Percentiles rank a stretch among this genome's conserved stretches.
phyloP scores from a whole-genome alignment of 2,329 filamentous ascomycete genomes.

The Epichloe hybrida region DNA sequence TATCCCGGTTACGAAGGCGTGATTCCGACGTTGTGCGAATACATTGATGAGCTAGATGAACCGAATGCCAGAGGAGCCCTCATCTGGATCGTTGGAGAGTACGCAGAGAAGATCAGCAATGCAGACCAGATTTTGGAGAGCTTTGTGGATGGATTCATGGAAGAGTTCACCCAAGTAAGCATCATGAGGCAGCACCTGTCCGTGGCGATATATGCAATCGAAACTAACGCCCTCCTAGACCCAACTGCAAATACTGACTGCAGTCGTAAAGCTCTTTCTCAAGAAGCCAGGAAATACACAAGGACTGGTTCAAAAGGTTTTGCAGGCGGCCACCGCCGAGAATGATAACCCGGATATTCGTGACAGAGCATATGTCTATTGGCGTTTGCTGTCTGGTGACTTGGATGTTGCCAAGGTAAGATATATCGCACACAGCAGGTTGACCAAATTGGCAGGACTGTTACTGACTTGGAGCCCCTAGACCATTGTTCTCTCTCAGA shows the following conservation, averaged over 20 bases:
- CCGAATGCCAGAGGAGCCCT: conserved; percentile 78
- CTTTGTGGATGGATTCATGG: conserved; percentile 88
- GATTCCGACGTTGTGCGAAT: conserved; percentile 88
- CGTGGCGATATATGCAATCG: neutral
- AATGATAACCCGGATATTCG: conserved; percentile 97
- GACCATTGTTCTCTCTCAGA: conserved; percentile 85
- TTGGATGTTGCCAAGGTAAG: conserved; percentile 72
- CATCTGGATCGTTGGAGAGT: conserved; percentile 98
- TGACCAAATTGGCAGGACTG: neutral
- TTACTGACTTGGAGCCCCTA: conserved; percentile 5
- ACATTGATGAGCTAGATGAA: conserved; percentile 94
- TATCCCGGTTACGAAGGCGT: conserved; percentile 97
- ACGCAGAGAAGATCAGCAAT: conserved; percentile 97
- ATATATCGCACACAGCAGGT: neutral
- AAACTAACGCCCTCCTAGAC: conserved; percentile 40
- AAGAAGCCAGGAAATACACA: conserved; percentile 93
- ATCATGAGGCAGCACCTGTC: neutral
- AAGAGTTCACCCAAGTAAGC: conserved; percentile 84
- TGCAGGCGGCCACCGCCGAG: conserved; percentile 83
- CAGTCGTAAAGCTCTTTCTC: conserved; percentile 92
- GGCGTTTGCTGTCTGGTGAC: conserved; percentile 88
- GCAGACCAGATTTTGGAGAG: conserved; percentile 85
- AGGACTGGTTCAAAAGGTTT: conserved; percentile 81
- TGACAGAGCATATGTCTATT: conserved; percentile 95
- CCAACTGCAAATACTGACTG: conserved; percentile 94